Evolutionary conservation across 345 rosid genomes (phyloP).

Genomic region (Brassica cretica): DNA sequence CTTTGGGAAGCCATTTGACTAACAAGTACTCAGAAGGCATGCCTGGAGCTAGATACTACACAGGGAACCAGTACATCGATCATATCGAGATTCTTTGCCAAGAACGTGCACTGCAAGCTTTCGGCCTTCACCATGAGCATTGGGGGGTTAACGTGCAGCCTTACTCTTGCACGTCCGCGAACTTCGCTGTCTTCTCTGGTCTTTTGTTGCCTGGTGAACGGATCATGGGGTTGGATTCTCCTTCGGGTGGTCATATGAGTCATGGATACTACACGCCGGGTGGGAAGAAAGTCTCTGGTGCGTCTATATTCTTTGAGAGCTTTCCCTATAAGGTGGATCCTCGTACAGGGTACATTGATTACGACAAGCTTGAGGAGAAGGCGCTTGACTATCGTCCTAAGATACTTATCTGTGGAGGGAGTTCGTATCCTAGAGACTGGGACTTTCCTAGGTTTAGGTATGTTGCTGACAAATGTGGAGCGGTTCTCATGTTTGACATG

Average conservation of each 20-base stretch:
- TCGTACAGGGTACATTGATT: constrained; percentile 67
- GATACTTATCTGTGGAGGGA: constrained; percentile 87
- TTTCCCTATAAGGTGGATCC: constrained; percentile 80
- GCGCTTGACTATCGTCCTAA: constrained; percentile 81
- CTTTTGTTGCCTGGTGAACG: constrained; percentile 66
- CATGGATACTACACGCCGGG: constrained; percentile 75
- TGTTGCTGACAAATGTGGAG: constrained; percentile 76
- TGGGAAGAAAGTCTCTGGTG: constrained; percentile 75
- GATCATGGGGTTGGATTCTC: constrained; percentile 77
- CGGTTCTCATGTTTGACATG: constrained; percentile 75
- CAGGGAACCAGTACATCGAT: constrained; percentile 74
- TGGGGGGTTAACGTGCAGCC: constrained; percentile 93
- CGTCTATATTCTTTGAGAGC: constrained; percentile 85
- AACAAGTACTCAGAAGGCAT: constrained; percentile 78
- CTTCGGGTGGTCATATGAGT: constrained; percentile 77
- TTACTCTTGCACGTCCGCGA: constrained; percentile 78
- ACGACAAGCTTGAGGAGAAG: constrained; percentile 80
- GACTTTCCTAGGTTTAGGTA: constrained; percentile 74
- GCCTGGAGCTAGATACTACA: constrained; percentile 72
- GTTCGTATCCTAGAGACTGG: constrained; percentile 85
- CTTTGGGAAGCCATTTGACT: constrained; percentile 73
- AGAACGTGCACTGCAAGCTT: constrained; percentile 66
- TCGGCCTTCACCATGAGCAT: constrained; percentile 51
- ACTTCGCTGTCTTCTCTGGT: constrained; percentile 70
- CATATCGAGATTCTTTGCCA: constrained; percentile 69